A percentile compares a stretch with the other conserved stretches of the same genome.
Conservation (phyloP, 108 stramenopile species). For the Mayamaea pseudoterrestris region DNA sequence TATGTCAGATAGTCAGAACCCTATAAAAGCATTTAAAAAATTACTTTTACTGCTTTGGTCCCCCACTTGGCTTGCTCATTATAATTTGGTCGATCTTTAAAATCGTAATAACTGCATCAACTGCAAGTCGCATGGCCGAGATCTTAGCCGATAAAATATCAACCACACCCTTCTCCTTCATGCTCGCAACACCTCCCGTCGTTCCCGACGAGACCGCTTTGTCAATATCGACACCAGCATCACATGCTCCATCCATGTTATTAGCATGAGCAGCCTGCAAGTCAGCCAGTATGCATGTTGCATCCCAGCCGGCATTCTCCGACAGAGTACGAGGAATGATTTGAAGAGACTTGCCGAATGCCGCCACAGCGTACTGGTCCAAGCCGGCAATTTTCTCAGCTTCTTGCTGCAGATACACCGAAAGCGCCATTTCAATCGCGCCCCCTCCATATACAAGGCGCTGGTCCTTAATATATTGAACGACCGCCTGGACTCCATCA, state of each 20-base stretch:
- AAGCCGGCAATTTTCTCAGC: constrained; percentile 89
- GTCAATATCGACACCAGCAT: constrained; percentile 81
- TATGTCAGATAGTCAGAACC: no score
- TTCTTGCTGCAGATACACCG: constrained; percentile 57
- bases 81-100: constrained; percentile 98
- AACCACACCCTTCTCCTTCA: constrained; percentile 45
- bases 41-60: constrained; percentile 49
- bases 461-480: constrained; percentile 80
- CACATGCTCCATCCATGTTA: constrained; percentile 39
- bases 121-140: constrained; percentile 85
- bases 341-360: constrained; percentile 95
- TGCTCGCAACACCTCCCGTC: constrained; percentile 25
- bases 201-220: constrained; percentile 4
- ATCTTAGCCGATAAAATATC: constrained; percentile 81
- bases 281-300: constrained; percentile 66
- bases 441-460: constrained; percentile 91
- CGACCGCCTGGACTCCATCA: constrained; percentile 89
- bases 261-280: constrained; percentile 85
- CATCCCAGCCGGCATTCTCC: constrained; percentile 93
- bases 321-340: constrained; percentile 91
- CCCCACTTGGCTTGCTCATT: constrained; percentile 96
- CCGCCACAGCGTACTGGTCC: constrained; percentile 96
- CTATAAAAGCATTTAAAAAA: not conserved
- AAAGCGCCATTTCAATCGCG: constrained; percentile 89
- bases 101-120: constrained; percentile 94